Percentiles rank a stretch among this genome's conserved stretches.
These are phyloP conservation scores for Eucalyptus decipiens DNA, from an alignment of 345 rosid genomes.

Conservation along the genomic window DNA sequence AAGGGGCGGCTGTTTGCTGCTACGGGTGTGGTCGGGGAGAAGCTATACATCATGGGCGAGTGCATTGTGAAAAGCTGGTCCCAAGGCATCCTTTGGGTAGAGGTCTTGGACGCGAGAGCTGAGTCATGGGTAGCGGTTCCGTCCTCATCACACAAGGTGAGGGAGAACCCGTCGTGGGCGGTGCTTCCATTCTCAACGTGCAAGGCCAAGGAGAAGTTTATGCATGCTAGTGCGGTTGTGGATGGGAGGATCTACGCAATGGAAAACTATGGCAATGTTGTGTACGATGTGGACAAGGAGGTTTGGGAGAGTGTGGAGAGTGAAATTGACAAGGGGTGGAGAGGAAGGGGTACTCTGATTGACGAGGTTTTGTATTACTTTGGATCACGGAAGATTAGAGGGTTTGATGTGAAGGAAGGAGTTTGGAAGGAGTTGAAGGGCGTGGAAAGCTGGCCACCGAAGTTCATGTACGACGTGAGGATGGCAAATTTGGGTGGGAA, in stretches of 20 bases:
- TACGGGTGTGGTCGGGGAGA: rapidly evolving
- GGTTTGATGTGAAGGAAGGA: constrained; percentile 35
- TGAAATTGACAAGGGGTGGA: constrained; percentile 62
- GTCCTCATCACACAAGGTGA: constrained; percentile 30
- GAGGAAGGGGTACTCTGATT: constrained; percentile 79
- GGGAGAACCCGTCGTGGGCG: background rate
- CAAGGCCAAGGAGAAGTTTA: constrained; percentile 37
- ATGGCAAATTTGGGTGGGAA: constrained; percentile 83
- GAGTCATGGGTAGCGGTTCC: constrained; percentile 34
- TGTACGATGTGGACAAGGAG: constrained; percentile 29
- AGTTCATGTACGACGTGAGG: constrained; percentile 54
- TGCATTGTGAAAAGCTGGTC: constrained; percentile 41
- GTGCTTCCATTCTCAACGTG: rapidly evolving
- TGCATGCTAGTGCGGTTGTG: constrained; percentile 79
- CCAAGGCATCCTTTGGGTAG: constrained; percentile 48
- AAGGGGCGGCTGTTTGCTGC: rapidly evolving
- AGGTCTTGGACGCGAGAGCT: constrained; percentile 28
- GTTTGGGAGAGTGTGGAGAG: constrained; percentile 53
- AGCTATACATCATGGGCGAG: constrained; percentile 17
- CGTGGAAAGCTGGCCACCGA: constrained; percentile 37
- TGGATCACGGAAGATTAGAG: constrained; percentile 54
- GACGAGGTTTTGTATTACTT: constrained; percentile 50
- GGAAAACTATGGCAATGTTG: constrained; percentile 63
- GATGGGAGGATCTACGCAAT: constrained; percentile 50
- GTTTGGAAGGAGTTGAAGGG: constrained; percentile 59